These are phyloP conservation scores for Homolaphlyctis polyrhiza DNA, from an alignment of 371 early-diverging fungal species.

Conservation along the genomic window DNA sequence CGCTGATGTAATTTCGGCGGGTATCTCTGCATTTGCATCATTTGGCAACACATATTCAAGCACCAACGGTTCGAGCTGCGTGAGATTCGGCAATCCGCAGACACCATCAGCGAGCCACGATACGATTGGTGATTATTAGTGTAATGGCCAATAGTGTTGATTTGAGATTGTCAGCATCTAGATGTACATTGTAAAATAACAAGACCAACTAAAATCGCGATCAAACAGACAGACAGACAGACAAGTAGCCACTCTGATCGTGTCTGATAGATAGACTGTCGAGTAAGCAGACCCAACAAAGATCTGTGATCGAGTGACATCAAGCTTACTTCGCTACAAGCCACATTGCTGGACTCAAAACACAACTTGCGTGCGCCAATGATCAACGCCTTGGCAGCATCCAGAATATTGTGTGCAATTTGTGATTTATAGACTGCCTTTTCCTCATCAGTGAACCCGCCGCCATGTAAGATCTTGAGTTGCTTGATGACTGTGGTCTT, in stretches of 20 bases:
- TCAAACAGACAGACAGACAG: neutral
- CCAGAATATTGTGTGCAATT: neutral
- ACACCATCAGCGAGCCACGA: neutral
- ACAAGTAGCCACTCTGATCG: neutral
- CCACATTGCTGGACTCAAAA: neutral
- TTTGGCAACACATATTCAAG: neutral
- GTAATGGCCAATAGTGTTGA: neutral
- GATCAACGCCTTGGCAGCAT: neutral
- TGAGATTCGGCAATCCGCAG: neutral
- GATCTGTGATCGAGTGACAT: neutral
- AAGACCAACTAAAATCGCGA: neutral
- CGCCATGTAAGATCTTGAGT: conserved; percentile 71
- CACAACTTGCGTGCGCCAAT: neutral
- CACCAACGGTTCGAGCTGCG: neutral
- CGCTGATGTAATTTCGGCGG: neutral
- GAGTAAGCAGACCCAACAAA: neutral
- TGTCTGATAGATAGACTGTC: neutral
- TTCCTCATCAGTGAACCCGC: conserved; percentile 81
- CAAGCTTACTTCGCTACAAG: neutral
- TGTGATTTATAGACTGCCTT: neutral
- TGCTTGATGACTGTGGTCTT: conserved; percentile 40
- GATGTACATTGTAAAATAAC: neutral
- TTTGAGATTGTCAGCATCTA: neutral
- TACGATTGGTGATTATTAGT: neutral
- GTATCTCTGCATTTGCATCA: neutral